Percentiles rank a stretch among this genome's conserved stretches.
These are phyloP conservation scores for Ilyonectria robusta DNA, from an alignment of 2,329 filamentous ascomycete genomes.

Conservation along the genomic window DNA sequence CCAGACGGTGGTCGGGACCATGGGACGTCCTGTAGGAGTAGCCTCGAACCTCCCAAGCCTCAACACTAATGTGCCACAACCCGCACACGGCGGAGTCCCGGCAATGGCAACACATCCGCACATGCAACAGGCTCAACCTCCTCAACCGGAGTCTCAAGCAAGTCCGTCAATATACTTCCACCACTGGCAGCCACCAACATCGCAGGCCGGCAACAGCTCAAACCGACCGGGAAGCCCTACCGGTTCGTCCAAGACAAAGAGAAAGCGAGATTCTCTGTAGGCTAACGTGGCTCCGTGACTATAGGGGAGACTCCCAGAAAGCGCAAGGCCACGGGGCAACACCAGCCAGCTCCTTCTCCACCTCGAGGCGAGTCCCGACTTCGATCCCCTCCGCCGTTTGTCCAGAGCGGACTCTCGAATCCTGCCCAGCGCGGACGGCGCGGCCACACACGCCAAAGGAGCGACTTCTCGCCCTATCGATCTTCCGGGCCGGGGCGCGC, in stretches of 20 bases:
- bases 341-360: conserved; percentile 45
- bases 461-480: conserved; percentile 55
- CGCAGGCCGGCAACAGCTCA: conserved; percentile 70
- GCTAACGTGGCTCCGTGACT: conserved; percentile 60
- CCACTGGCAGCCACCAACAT: conserved; percentile 88
- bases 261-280: conserved; percentile 60
- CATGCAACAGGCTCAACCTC: conserved; percentile 67
- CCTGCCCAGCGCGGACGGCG: conserved; percentile 44
- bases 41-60: conserved; percentile 60
- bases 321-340: conserved; percentile 77
- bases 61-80: conserved; percentile 61
- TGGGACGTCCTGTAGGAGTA: conserved; percentile 55
- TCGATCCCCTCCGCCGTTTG: conserved; percentile 53
- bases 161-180: conserved; percentile 90
- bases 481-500: conserved; percentile 42
- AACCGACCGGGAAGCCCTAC: conserved; percentile 81
- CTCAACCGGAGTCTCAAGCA: conserved; percentile 70
- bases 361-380: conserved; percentile 49
- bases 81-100: conserved; percentile 43
- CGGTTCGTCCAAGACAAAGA: conserved; percentile 75
- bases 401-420: conserved; percentile 47
- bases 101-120: conserved; percentile 61
- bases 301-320: conserved; percentile 85
- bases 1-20: conserved; percentile 61
- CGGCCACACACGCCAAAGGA: conserved; percentile 55